Conservation (phyloP, 1,139 yeast genomes). For the Hansenula sp. region DNA sequence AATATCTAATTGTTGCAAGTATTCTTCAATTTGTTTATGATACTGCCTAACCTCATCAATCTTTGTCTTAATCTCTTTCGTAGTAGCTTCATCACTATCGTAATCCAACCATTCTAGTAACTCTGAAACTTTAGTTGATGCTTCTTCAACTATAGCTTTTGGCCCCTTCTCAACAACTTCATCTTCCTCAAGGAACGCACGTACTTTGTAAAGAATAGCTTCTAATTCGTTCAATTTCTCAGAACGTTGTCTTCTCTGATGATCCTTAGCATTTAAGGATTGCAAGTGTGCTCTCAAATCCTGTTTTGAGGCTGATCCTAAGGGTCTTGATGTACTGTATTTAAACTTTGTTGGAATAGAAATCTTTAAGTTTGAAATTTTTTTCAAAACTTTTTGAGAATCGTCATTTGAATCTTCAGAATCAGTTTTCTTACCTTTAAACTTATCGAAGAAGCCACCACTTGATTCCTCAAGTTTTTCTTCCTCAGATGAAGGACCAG, state of each 20-base stretch:
- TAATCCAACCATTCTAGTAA: conserved; percentile 77
- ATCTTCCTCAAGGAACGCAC: conserved; percentile 48
- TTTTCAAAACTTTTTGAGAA: not conserved
- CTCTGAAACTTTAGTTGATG: conserved; percentile 38
- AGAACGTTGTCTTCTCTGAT: conserved; percentile 40
- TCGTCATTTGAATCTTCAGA: conserved; percentile 5
- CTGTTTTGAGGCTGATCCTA: conserved; percentile 37
- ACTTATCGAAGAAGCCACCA: conserved; percentile 11
- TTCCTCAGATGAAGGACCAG: conserved; percentile 1
- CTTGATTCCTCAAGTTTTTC: conserved; percentile 4
- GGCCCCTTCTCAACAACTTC: conserved; percentile 34
- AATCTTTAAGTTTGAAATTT: conserved; percentile 2
- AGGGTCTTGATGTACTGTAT: conserved; percentile 41
- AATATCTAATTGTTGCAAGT: conserved; percentile 27
- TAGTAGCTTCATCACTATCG: conserved; percentile 54
- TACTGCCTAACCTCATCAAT: conserved; percentile 26
- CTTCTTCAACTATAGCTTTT: conserved; percentile 31
- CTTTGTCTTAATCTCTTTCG: conserved; percentile 31
- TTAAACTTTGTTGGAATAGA: conserved; percentile 26
- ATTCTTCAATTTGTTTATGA: conserved; percentile 27
- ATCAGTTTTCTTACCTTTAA: conserved; percentile 5
- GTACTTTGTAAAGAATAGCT: conserved; percentile 50
- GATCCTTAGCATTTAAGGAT: conserved; percentile 35
- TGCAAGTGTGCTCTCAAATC: conserved; percentile 22
- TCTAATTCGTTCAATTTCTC: conserved; percentile 53